Base-by-base conservation (phyloP, 495 filamentous ascomycete genomes). In the Trichoderma virens region DNA sequence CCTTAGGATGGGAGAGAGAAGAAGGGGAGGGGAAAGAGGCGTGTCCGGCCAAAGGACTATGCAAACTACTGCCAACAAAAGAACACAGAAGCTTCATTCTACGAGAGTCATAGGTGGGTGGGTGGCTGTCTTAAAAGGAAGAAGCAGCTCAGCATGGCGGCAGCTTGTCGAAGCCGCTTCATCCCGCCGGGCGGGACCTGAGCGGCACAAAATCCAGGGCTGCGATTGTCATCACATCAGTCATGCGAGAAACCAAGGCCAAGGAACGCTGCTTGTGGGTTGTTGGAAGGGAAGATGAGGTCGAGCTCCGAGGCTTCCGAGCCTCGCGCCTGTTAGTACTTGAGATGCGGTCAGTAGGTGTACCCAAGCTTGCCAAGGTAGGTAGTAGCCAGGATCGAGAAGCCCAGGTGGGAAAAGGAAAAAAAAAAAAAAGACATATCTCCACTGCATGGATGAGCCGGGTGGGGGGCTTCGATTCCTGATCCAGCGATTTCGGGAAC, bases 151-250 rank as follows among this genome's bases (percentile, higher is more conserved):
- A 35, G 11, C 23, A 51, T 2, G 43, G 16, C 51, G 51, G 51
- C 51, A 56, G 51, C 51, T 56, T 56, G 25, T 30, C 23, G 25
- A 56, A 56, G 51, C 51, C 51, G 51, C 51, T 30, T 23, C 25
- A 56, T 56, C 51, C 51, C 51, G 51, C 43, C 51, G 27, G n/a
- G 51, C 51, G 51, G 51, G 51, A 27, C 51, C 51, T 56, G 51
- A 56, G 51, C 51, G 51, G 51, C 51, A 56, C 25, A 28, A 16
- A 56, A 45, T 13, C 51, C 25, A 27, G 51, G 51, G 51, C 51
- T 56, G 51, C n/a, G 51, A 56, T 56, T 27, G 51, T 28, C 51
- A 56, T 56, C 51, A n/a, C n/a, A n/a, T n/a, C n/a, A n/a, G 51
- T 56, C 51, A 56, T 56, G 51, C 23, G 23, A 27, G 51, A 27